These are phyloP conservation scores for Lactarius trivialis DNA, from an alignment of 768 basidiomycete species.

Conservation along the genomic window DNA sequence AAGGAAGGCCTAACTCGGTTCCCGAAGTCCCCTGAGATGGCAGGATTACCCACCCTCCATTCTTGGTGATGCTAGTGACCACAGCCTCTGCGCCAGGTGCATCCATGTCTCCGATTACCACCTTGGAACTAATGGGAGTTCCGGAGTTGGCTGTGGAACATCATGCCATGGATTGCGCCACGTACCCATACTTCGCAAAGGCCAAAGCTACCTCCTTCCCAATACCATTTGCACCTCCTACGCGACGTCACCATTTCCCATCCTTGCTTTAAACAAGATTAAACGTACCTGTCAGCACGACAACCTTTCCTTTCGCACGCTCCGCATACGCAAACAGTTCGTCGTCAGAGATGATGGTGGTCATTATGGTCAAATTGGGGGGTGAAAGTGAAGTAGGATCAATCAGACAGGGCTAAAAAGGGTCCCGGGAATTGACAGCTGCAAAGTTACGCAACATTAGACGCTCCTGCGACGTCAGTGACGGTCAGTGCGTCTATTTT, in stretches of 20 bases:
- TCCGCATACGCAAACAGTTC: constrained; percentile 23
- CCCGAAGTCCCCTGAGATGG: not conserved
- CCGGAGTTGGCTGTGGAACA: not conserved
- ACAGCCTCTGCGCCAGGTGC: constrained; percentile 9
- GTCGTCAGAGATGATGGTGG: constrained; percentile 23
- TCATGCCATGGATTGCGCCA: not conserved
- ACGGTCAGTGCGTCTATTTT: too few relatives aligned
- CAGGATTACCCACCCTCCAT: constrained; percentile 22
- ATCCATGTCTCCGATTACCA: constrained; percentile 21
- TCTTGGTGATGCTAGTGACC: constrained; percentile 10
- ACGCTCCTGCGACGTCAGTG: too few relatives aligned
- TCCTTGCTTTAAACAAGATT: not conserved
- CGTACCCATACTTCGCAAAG: constrained; percentile 25
- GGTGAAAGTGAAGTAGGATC: not conserved
- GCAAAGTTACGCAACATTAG: too few relatives aligned
- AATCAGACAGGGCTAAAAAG: too few relatives aligned
- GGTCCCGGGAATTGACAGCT: too few relatives aligned
- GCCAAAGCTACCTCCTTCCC: constrained; percentile 25
- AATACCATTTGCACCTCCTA: constrained; percentile 27
- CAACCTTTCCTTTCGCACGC: constrained; percentile 26
- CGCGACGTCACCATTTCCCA: not conserved
- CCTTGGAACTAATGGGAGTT: constrained; percentile 15
- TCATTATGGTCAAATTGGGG: constrained; percentile 14
- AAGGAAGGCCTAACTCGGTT: not conserved
- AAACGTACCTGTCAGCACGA: constrained; percentile 27